These are phyloP conservation scores for Tolypocladium amazonense DNA, from an alignment of 2,329 filamentous ascomycete genomes.

Conservation along the genomic window DNA sequence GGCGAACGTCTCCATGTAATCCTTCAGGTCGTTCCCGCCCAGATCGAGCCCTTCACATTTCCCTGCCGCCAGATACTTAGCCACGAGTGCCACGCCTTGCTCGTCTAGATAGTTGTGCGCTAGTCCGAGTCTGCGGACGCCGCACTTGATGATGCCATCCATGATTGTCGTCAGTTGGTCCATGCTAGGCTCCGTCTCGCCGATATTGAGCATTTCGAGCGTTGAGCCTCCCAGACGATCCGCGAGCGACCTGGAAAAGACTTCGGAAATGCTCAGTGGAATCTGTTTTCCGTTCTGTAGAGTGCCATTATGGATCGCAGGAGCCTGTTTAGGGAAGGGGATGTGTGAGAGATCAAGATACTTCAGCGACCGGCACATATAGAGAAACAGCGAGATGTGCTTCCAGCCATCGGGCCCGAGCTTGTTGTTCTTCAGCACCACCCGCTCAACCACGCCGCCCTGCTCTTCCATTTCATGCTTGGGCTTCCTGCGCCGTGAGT, in stretches of 20 bases:
- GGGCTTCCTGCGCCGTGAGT: conserved; percentile 37
- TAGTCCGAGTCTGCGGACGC: conserved; percentile 68
- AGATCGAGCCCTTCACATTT: conserved; percentile 83
- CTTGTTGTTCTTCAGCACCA: conserved; percentile 87
- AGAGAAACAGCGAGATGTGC: conserved; percentile 78
- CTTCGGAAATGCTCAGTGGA: conserved; percentile 34
- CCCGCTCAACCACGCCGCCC: conserved; percentile 71
- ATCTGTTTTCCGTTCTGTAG: conserved; percentile 22
- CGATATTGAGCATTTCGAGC: conserved; percentile 74
- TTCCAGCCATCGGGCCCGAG: conserved; percentile 84
- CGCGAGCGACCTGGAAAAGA: conserved; percentile 65
- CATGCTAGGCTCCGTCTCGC: conserved; percentile 63
- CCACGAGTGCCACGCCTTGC: conserved; percentile 64
- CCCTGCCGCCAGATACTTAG: conserved; percentile 63
- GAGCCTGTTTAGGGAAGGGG: conserved; percentile 50
- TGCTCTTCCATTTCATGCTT: conserved; percentile 32
- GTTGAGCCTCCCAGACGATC: conserved; percentile 65
- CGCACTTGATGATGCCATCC: conserved; percentile 71
- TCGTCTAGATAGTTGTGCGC: conserved; percentile 71
- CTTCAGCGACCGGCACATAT: conserved; percentile 80
- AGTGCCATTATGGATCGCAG: conserved; percentile 15
- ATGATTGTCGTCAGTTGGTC: conserved; percentile 65
- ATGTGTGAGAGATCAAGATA: conserved; percentile 80
- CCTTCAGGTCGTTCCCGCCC: conserved; percentile 65
- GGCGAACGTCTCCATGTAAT: conserved; percentile 43